phyloP scores from a whole-genome alignment of 75 land plant genomes.

The Sequoiadendron giganteum region DNA sequence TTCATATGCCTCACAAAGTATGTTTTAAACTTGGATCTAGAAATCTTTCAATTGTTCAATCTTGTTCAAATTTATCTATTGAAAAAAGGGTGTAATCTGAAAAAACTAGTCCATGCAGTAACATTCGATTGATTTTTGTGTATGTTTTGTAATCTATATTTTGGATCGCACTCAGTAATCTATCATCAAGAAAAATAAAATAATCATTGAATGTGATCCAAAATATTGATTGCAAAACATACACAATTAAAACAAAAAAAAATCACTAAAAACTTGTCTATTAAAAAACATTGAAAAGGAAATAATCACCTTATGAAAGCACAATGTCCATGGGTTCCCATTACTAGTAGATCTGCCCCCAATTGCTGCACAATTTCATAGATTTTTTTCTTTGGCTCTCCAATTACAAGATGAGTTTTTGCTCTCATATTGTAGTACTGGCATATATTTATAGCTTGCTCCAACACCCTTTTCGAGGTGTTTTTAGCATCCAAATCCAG shows the following conservation, averaged over 20 bases:
- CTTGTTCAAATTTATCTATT: background rate
- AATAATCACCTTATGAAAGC: background rate
- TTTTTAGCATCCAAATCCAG: background rate
- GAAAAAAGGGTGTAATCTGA: background rate
- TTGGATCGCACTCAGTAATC: no score
- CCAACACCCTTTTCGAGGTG: background rate
- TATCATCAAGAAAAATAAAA: no score
- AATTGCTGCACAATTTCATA: background rate
- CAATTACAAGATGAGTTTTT: background rate
- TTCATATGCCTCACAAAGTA: no score
- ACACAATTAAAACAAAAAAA: no score
- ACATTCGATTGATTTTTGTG: no score
- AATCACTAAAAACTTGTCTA: background rate
- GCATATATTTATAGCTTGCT: background rate
- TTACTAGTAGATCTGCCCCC: no score
- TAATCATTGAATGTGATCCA: no score
- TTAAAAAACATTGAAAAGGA: background rate
- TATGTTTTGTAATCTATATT: no score
- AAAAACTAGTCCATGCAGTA: no score
- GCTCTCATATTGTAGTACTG: background rate
- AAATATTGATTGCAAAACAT: no score
- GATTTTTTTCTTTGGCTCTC: conserved; percentile 4
- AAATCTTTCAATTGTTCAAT: background rate
- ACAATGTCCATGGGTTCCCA: conserved; percentile 16
- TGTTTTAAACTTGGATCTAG: no score